These are phyloP conservation scores for Glaciozyma antarctica DNA, from an alignment of 768 basidiomycete genomes.

Conservation along the genomic window DNA sequence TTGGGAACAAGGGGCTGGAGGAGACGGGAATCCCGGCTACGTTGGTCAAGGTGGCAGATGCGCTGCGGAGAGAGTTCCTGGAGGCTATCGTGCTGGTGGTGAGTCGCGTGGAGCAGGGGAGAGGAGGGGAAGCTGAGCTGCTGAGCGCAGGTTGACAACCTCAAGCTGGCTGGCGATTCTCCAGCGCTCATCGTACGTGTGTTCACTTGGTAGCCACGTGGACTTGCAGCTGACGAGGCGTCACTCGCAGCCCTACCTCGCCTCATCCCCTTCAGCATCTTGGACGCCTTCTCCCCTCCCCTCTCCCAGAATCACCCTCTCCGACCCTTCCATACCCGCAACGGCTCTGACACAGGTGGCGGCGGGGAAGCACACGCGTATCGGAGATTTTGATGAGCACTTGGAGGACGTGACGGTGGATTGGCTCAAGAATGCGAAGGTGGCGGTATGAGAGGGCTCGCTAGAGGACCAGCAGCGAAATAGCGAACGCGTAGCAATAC, in stretches of 20 bases:
- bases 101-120: conserved; percentile 34
- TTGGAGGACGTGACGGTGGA: conserved; percentile 58
- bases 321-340: conserved; percentile 45
- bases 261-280: conserved; percentile 3
- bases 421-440: conserved; percentile 44
- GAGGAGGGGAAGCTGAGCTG: conserved; percentile 9
- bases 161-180: conserved; percentile 48
- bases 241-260: conserved; percentile 40
- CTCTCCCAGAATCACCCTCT: conserved; percentile 47
- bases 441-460: too few species aligned
- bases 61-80: conserved; percentile 49
- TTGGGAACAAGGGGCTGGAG: conserved; percentile 45
- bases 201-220: neutral
- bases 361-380: conserved; percentile 48
- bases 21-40: conserved; percentile 56
- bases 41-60: conserved; percentile 54
- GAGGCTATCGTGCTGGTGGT: conserved; percentile 65
- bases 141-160: conserved; percentile 51
- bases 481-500: too few species aligned
- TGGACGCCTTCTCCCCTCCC: neutral
- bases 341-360: conserved; percentile 50
- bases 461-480: too few species aligned
- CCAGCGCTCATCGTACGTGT: conserved; percentile 53
- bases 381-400: conserved; percentile 77
- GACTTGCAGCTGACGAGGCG: neutral